phyloP scores from a whole-genome alignment of 495 filamentous ascomycete species.

The Xylaria longipes region DNA sequence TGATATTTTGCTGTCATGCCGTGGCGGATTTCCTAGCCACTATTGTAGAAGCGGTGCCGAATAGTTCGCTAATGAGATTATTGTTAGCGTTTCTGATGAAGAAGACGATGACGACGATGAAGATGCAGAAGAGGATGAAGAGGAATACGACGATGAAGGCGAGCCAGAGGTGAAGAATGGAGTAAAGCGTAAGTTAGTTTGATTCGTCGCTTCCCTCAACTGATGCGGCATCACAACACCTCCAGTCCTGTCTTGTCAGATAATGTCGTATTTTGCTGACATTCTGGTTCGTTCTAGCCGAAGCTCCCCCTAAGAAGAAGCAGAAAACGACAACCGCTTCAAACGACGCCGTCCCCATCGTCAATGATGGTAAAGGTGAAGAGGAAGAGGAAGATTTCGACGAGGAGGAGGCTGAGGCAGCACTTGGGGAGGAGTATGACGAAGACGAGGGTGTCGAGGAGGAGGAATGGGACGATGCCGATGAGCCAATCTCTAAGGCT shows the following conservation, averaged over 20 bases:
- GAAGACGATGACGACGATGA: constrained; percentile 49
- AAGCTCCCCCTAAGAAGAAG: constrained; percentile 58
- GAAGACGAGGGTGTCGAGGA: constrained; percentile 45
- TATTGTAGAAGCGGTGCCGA: background rate
- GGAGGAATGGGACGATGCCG: constrained; percentile 40
- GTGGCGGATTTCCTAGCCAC: background rate
- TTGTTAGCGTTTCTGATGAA: constrained; percentile 39
- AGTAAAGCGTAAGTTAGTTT: constrained; percentile 38
- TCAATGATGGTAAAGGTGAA: constrained; percentile 39
- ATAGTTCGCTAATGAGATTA: constrained; percentile 1
- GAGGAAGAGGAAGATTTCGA: constrained; percentile 44
- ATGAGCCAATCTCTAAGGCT: constrained; percentile 40
- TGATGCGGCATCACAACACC: background rate
- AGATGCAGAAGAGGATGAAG: constrained; percentile 50
- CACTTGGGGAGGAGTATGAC: constrained; percentile 44
- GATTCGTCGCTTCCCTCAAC: background rate
- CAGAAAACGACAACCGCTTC: constrained; percentile 47
- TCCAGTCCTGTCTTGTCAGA: background rate
- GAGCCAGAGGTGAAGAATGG: constrained; percentile 40
- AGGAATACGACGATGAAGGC: constrained; percentile 40
- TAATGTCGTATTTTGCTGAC: constrained; percentile 25
- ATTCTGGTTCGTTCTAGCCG: constrained; percentile 28
- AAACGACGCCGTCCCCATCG: constrained; percentile 36
- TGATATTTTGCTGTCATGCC: background rate
- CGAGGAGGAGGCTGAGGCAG: constrained; percentile 45